A percentile compares a stretch with the other conserved stretches of the same genome.
Conservation (phyloP, 306 rosid genomes). For the barrel medic (Medicago truncatula) region DNA sequence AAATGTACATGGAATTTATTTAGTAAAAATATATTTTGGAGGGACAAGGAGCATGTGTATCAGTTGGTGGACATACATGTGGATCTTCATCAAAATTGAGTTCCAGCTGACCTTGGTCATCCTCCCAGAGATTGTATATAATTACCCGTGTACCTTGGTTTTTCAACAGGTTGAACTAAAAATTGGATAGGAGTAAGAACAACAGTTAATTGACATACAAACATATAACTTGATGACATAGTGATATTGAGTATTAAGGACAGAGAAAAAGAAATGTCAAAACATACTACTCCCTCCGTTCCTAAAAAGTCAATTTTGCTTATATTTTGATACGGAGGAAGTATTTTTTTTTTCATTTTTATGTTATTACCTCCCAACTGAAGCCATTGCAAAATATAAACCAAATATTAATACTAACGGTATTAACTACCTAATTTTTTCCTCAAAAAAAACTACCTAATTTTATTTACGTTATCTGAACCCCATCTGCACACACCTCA, state of each 20-base stretch:
- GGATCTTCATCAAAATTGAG: slow-evolving; percentile 87
- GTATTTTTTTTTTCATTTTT: too few species aligned
- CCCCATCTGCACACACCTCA: too few species aligned
- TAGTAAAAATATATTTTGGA: neutral
- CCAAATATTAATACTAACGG: too few species aligned
- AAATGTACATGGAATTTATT: slow-evolving; percentile 17
- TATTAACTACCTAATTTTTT: too few species aligned
- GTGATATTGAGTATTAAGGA: slow-evolving; percentile 21
- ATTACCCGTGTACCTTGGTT: slow-evolving; percentile 83
- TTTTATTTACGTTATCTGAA: too few species aligned
- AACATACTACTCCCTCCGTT: too few species aligned
- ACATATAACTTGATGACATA: neutral
- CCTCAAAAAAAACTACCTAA: too few species aligned
- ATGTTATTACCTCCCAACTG: too few species aligned
- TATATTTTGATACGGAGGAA: too few species aligned
- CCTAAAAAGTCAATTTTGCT: too few species aligned
- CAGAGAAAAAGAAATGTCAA: neutral
- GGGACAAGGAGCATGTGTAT: neutral
- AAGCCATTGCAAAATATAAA: too few species aligned
- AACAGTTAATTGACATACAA: slow-evolving; percentile 40
- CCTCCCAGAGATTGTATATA: slow-evolving; percentile 98
- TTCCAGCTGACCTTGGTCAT: slow-evolving; percentile 91
- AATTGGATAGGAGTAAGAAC: slow-evolving; percentile 33
- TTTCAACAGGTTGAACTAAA: slow-evolving; percentile 72
- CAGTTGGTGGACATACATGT: slow-evolving; percentile 62